Conservation (phyloP, 768 basidiomycete species). For the Termitomyces sp. region DNA sequence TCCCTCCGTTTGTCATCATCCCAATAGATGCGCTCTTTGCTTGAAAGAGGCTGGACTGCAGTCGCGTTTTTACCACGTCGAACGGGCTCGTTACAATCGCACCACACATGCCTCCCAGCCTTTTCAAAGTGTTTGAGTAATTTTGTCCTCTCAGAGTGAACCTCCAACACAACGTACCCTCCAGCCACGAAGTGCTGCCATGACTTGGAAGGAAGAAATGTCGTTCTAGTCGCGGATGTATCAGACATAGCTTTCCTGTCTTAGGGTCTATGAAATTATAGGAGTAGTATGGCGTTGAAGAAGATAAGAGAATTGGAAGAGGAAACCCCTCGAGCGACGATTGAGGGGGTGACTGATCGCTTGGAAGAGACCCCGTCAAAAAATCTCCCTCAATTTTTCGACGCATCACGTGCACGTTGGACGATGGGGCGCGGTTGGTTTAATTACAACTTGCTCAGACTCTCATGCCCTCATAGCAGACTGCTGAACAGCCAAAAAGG, state of each 20-base stretch:
- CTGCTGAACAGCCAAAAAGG: background rate
- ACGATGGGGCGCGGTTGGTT: background rate
- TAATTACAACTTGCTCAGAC: background rate
- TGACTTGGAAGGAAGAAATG: constrained; percentile 63
- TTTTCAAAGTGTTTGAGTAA: constrained; percentile 24
- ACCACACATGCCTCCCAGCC: constrained; percentile 96
- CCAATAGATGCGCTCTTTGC: constrained; percentile 34
- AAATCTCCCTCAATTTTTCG: constrained; percentile 11
- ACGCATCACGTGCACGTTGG: constrained; percentile 9
- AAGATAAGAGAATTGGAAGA: background rate
- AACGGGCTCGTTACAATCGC: constrained; percentile 96
- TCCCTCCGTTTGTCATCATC: constrained; percentile 32
- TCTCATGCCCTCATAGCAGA: constrained; percentile 11
- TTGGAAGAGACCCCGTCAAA: background rate
- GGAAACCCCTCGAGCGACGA: background rate
- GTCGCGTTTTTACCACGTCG: constrained; percentile 95
- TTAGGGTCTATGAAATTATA: background rate
- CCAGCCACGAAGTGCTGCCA: constrained; percentile 84
- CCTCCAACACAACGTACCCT: constrained; percentile 51
- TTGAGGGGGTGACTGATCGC: background rate
- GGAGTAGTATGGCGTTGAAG: background rate
- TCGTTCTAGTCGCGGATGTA: constrained; percentile 26
- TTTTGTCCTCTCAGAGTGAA: background rate
- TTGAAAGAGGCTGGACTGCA: constrained; percentile 85
- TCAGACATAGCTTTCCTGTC: constrained; percentile 15